Evolutionary conservation across 768 basidiomycete species (phyloP), one percentile per base, ranked within the genome.

Genomic region (Crassisporium funariophilum): DNA sequence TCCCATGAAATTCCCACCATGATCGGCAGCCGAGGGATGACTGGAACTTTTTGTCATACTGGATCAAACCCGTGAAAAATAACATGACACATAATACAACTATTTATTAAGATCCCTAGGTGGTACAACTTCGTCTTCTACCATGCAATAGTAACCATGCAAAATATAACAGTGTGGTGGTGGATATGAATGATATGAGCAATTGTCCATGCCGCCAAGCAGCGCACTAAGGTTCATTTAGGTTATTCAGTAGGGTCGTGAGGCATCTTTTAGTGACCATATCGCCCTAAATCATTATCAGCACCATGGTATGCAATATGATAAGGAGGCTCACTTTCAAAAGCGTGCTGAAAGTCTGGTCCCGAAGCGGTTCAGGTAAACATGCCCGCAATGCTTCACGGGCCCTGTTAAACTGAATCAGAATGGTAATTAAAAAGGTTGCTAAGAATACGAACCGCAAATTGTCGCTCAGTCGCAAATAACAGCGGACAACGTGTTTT

Each of bases 401-500:
- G 15, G 97, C 97, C 63, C 95, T 95, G 54, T 6, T 48, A 35
- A 46, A 25, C 37, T 45, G 43, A 6, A 41, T 50, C 56, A 46
- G 47, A 49, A 22, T 19, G 34, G 40, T 52, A 41, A 52, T 43
- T 19, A 47, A 23, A 36, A 17, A 36, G 16, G 5, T 15, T 29
- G 4, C 15, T 11, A 41, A 41, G 31, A 16, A 57, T 44, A 71
- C 84, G 36, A 57, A 91, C 94, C 94, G 82, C 47, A 95, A 72
- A 60, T 99, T 99, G 70, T 99, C 97, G 62, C 92, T 95, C 56
- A 99, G 74, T 34, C 97, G 81, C 52, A 99, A 69, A 66, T 99
- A 99, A 68, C 97, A 99, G 46, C 97, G 80, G 22, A 99, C 97
- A 41, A 99, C 97, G 63, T 99, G 97, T 68, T 99, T 99, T 56